Percentiles rank a stretch among this genome's conserved stretches.
Conservation (phyloP, 257 asterid species). For the Capsicum chinense region DNA sequence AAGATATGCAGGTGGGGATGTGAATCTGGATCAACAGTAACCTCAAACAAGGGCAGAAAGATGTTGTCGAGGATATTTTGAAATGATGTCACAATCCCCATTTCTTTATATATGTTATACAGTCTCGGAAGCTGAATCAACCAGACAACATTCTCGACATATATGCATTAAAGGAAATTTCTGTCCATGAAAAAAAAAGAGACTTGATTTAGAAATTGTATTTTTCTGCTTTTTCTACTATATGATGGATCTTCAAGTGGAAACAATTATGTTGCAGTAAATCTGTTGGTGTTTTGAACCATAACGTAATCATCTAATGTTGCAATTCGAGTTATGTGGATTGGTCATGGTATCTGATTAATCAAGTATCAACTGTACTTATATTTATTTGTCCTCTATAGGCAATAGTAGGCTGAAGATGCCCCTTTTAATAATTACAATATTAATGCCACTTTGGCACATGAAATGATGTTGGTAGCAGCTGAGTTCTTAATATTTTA, state of each 20-base stretch:
- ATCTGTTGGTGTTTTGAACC: neutral
- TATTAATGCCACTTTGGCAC: conserved; percentile 10
- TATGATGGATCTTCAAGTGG: neutral
- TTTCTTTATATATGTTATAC: conserved; percentile 93
- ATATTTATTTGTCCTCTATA: neutral
- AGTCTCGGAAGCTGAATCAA: no score
- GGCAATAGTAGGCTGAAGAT: conserved; percentile 1
- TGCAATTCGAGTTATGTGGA: neutral
- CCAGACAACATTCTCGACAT: no score
- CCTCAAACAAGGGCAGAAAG: conserved; percentile 95
- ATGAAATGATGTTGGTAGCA: conserved; percentile 27
- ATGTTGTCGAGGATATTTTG: conserved; percentile 96
- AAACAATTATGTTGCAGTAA: neutral
- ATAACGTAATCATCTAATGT: conserved; percentile 1
- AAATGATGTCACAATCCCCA: conserved; percentile 98
- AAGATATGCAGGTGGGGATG: conserved; percentile 96
- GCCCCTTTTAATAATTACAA: neutral
- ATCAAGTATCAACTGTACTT: neutral
- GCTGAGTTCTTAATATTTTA: neutral
- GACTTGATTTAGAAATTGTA: neutral
- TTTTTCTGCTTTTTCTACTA: neutral
- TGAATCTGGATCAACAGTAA: conserved; percentile 92
- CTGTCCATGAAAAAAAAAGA: neutral
- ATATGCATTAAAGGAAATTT: neutral
- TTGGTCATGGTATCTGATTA: neutral